Evolutionary conservation across 768 basidiomycete species (phyloP).

Genomic region (Chalciporus sphaerocephalus): DNA sequence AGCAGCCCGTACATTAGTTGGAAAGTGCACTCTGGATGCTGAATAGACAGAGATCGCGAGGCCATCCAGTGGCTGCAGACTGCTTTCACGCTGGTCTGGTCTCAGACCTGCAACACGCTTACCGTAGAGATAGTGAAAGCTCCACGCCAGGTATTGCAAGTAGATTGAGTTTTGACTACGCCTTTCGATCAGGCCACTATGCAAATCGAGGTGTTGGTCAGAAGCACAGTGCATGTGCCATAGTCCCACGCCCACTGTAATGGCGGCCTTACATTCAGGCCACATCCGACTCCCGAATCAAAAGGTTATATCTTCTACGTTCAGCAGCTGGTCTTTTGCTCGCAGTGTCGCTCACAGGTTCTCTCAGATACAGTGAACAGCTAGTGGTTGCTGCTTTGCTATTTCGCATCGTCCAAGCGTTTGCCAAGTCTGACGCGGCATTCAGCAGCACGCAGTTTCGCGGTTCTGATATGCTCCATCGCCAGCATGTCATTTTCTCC

Average conservation of each 20-base stretch:
- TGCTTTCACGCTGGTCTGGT: too few species aligned
- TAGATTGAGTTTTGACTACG: too few species aligned
- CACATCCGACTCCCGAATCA: background rate
- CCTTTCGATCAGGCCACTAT: too few species aligned
- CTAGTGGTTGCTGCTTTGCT: constrained; percentile 34
- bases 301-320: constrained; percentile 16
- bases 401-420: constrained; percentile 38
- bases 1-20: too few species aligned
- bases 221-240: too few species aligned
- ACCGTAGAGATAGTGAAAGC: constrained; percentile 25
- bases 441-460: constrained; percentile 40
- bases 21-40: too few species aligned
- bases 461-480: constrained; percentile 33
- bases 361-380: constrained; percentile 10
- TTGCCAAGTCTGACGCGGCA: constrained; percentile 45
- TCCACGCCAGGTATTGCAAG: too few species aligned
- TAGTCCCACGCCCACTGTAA: too few species aligned
- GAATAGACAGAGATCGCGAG: too few species aligned
- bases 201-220: too few species aligned
- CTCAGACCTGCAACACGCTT: background rate
- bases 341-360: background rate
- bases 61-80: too few species aligned
- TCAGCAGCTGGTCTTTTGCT: constrained; percentile 7
- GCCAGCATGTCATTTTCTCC: constrained; percentile 21
- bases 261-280: too few species aligned